These are phyloP conservation scores for Fusarium citri DNA, from an alignment of 2,329 filamentous ascomycete genomes.

Conservation along the genomic window DNA sequence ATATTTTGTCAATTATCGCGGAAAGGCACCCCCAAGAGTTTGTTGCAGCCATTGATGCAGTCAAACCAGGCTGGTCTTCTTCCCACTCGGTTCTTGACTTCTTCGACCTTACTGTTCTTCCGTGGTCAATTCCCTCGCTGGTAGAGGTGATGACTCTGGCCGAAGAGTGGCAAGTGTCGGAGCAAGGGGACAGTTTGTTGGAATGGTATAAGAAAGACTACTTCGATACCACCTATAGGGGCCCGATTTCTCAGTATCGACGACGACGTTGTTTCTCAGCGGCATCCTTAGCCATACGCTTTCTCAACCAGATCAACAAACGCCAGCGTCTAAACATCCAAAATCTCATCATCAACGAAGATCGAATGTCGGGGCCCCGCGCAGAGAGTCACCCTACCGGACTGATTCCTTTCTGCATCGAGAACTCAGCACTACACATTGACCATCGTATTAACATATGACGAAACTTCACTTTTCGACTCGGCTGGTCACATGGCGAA, in stretches of 20 bases:
- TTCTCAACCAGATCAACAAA: background rate
- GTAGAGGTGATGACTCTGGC: background rate
- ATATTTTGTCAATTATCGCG: background rate
- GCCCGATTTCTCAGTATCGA: background rate
- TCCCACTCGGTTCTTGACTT: background rate
- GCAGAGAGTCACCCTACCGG: constrained; percentile 1
- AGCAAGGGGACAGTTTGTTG: too few species aligned
- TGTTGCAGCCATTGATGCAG: background rate
- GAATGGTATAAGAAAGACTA: background rate
- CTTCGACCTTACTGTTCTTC: background rate
- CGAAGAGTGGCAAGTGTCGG: background rate
- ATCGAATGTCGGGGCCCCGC: background rate
- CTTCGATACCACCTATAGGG: background rate
- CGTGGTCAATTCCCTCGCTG: background rate
- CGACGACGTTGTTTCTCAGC: constrained; percentile 10
- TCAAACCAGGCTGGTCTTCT: background rate
- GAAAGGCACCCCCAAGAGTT: background rate
- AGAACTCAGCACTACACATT: constrained; percentile 14
- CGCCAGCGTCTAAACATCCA: background rate
- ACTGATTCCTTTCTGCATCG: constrained; percentile 17
- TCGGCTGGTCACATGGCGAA: too few species aligned
- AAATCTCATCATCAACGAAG: constrained; percentile 4
- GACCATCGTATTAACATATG: constrained; percentile 19
- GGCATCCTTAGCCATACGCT: background rate
- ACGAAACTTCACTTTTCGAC: background rate